phyloP scores from a whole-genome alignment of 2,329 filamentous ascomycete genomes.

The Exophiala spinifera region DNA sequence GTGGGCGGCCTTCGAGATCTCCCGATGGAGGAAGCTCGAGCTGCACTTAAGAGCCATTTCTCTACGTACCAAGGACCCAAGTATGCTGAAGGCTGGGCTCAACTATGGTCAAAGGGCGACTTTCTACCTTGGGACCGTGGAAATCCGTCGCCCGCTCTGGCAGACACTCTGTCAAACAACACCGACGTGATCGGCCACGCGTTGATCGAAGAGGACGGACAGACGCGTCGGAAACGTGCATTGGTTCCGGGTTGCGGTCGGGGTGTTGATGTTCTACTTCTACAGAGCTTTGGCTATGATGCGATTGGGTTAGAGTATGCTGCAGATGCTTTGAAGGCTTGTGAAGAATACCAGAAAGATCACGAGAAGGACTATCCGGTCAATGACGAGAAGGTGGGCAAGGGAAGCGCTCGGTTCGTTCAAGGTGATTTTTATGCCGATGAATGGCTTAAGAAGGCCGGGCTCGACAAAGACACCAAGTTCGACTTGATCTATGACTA shows the following conservation, averaged over 20 bases:
- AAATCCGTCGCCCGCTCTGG: slow-evolving; percentile 57
- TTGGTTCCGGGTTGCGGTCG: slow-evolving; percentile 79
- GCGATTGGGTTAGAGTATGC: slow-evolving; percentile 71
- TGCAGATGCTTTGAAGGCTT: slow-evolving; percentile 43
- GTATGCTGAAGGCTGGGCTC: slow-evolving; percentile 52
- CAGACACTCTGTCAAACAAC: slow-evolving; percentile 49
- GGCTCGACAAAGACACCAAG: slow-evolving; percentile 32
- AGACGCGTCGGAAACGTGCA: slow-evolving; percentile 50
- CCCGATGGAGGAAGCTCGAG: slow-evolving; percentile 22
- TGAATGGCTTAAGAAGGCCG: slow-evolving; percentile 39
- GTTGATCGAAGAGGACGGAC: slow-evolving; percentile 39
- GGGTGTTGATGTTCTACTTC: slow-evolving; percentile 75
- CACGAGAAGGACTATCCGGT: slow-evolving; percentile 37
- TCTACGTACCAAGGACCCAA: slow-evolving; percentile 38
- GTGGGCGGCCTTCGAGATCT: slow-evolving; percentile 4
- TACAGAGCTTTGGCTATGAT: slow-evolving; percentile 73
- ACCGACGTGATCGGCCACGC: slow-evolving; percentile 38
- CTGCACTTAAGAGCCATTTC: slow-evolving; percentile 38
- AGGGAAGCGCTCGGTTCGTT: slow-evolving; percentile 41
- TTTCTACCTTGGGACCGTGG: slow-evolving; percentile 60
- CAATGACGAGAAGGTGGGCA: slow-evolving; percentile 36
- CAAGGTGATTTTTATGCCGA: slow-evolving; percentile 46
- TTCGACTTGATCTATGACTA: slow-evolving; percentile 60
- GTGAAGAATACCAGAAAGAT: slow-evolving; percentile 35
- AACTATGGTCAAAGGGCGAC: slow-evolving; percentile 53